phyloP scores from a whole-genome alignment of 129 eudicot genomes.

The Solidago caesia region DNA sequence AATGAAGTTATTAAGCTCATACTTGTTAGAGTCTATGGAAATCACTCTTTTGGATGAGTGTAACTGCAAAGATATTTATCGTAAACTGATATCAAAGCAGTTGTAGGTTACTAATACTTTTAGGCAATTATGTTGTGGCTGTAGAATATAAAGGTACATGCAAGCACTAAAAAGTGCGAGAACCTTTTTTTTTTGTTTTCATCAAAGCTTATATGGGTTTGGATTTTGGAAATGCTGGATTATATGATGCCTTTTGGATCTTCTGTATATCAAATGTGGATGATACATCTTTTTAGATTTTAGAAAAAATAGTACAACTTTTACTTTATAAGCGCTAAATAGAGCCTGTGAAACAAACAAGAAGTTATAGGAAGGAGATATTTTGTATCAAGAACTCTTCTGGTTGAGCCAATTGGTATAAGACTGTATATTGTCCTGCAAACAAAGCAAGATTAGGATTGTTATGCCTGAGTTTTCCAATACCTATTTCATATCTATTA shows the following conservation, averaged over 20 bases:
- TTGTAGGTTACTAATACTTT: background rate
- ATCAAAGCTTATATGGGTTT: background rate
- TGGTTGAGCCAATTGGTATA: no score
- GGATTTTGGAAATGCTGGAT: background rate
- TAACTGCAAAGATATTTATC: background rate
- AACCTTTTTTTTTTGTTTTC: background rate
- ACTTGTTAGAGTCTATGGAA: background rate
- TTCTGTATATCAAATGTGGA: background rate
- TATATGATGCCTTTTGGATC: background rate
- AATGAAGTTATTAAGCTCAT: background rate
- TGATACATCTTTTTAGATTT: background rate
- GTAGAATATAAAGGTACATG: background rate
- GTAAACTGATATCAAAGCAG: background rate
- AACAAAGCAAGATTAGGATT: conserved; percentile 6
- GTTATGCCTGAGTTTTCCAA: conserved; percentile 7
- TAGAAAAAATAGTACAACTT: background rate
- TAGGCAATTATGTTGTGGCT: background rate
- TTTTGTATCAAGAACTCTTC: no score
- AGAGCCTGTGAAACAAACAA: conserved; percentile 7
- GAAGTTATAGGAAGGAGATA: background rate
- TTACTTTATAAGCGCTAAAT: background rate
- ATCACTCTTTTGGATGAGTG: background rate
- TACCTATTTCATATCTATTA: background rate
- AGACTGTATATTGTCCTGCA: background rate
- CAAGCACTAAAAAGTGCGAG: background rate